phyloP scores from a whole-genome alignment of 2,329 filamentous ascomycete species.

The Aspergillus awamori region DNA sequence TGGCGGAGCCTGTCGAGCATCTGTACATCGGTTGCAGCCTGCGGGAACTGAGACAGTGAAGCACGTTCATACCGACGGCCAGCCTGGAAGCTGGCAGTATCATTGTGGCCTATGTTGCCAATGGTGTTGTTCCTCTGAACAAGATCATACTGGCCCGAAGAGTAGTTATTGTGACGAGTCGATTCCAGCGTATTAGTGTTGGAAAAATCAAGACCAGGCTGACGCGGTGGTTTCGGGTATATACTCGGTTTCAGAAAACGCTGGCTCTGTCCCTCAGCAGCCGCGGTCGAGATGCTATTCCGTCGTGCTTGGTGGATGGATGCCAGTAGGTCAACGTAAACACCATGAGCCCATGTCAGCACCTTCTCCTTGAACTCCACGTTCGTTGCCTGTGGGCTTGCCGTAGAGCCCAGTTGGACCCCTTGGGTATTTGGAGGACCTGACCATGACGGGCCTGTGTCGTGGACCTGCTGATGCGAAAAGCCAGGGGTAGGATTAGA shows the following conservation, averaged over 20 bases:
- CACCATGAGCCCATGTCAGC: slow-evolving; percentile 69
- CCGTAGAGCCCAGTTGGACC: slow-evolving; percentile 28
- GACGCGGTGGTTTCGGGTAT: slow-evolving; percentile 63
- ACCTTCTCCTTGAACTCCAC: slow-evolving; percentile 68
- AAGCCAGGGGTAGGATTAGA: slow-evolving; percentile 24
- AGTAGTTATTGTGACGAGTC: slow-evolving; percentile 40
- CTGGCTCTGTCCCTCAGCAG: slow-evolving; percentile 44
- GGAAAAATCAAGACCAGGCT: slow-evolving; percentile 56
- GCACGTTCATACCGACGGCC: slow-evolving; percentile 27
- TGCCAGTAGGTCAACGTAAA: slow-evolving; percentile 71
- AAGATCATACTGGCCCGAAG: slow-evolving; percentile 41
- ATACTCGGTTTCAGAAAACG: slow-evolving; percentile 58
- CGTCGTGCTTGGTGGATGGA: slow-evolving; percentile 61
- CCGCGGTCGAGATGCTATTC: slow-evolving; percentile 52
- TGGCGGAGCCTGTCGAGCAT: slow-evolving; percentile 36
- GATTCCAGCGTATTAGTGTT: slow-evolving; percentile 31
- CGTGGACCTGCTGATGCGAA: slow-evolving; percentile 24
- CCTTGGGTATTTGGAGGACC: slow-evolving; percentile 21
- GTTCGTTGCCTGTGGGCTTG: slow-evolving; percentile 37
- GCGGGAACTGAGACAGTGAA: slow-evolving; percentile 30
- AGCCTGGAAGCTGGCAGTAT: slow-evolving; percentile 19
- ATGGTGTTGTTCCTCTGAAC: slow-evolving; percentile 23
- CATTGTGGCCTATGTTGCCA: slow-evolving; percentile 17
- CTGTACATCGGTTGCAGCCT: slow-evolving; percentile 31
- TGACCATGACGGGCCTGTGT: slow-evolving; percentile 33